Evolutionary conservation across 192 early-diverging fungal species (phyloP).

Genomic region (Polychytrium aggregatum): DNA sequence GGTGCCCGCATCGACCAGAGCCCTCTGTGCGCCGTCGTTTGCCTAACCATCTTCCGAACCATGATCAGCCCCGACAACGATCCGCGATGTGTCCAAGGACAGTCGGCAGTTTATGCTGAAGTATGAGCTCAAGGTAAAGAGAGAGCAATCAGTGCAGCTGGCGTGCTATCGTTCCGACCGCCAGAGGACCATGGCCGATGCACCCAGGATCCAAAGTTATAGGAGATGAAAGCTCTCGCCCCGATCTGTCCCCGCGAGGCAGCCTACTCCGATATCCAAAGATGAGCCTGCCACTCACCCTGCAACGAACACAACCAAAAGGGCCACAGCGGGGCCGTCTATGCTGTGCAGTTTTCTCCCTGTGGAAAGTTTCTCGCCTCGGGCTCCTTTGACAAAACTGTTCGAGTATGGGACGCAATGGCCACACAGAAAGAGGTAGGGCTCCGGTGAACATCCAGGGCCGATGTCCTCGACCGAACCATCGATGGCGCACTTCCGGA

Average conservation of each 20-base stretch:
- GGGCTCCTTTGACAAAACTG: conserved; percentile 89
- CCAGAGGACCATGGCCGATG: not conserved
- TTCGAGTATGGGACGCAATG: conserved; percentile 77
- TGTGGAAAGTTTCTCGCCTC: conserved; percentile 71
- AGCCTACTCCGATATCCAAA: not conserved
- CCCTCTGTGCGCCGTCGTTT: not conserved
- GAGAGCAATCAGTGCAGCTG: not conserved
- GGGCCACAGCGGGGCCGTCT: conserved; percentile 86
- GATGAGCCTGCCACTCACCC: conserved; percentile 1
- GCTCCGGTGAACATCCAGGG: too few relatives aligned
- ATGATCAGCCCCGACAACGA: conserved; percentile 9
- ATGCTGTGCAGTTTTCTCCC: conserved; percentile 77
- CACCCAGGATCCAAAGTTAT: too few relatives aligned
- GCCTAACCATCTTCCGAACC: too few relatives aligned
- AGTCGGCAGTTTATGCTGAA: conserved; percentile 48
- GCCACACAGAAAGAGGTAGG: conserved; percentile 55
- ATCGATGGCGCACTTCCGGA: too few relatives aligned
- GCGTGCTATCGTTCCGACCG: too few relatives aligned
- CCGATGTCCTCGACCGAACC: too few relatives aligned
- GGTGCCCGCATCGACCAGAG: not conserved
- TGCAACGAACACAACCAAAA: too few relatives aligned
- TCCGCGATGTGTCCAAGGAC: conserved; percentile 27
- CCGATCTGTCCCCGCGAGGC: not conserved
- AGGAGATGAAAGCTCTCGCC: too few relatives aligned
- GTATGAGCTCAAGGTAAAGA: conserved; percentile 50